Percentiles rank a stretch among this genome's conserved stretches.
phyloP scores from a whole-genome alignment of 2,329 filamentous ascomycete genomes.

The Cladorrhinum sp. region DNA sequence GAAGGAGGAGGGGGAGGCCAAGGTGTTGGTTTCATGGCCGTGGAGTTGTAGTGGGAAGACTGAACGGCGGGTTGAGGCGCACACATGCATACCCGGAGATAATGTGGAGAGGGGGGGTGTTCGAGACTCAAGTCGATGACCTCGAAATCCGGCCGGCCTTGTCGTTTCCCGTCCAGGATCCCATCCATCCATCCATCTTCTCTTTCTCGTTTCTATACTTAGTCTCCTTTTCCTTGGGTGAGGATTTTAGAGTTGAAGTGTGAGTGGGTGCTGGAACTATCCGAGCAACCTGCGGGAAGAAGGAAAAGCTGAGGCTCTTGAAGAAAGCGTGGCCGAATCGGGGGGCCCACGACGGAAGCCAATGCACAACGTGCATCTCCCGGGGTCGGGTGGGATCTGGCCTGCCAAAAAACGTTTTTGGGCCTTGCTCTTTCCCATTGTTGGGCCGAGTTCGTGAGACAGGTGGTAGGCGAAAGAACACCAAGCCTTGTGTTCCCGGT shows the following conservation, averaged over 20 bases:
- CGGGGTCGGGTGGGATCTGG: not conserved
- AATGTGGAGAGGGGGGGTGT: not conserved
- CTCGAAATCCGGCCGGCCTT: not conserved
- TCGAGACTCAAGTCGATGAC: no score
- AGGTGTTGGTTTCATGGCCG: slow-evolving; percentile 13
- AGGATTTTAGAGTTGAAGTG: not conserved
- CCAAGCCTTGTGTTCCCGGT: slow-evolving; percentile 9
- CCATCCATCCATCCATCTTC: not conserved
- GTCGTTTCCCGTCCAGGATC: not conserved
- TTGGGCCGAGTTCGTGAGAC: not conserved
- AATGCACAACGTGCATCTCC: not conserved
- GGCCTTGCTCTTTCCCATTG: not conserved
- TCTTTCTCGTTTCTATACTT: not conserved
- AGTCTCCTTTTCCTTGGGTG: not conserved
- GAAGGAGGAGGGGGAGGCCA: slow-evolving; percentile 1
- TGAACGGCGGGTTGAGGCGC: slow-evolving; percentile 4
- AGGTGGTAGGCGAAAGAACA: slow-evolving; percentile 1
- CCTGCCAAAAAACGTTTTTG: not conserved
- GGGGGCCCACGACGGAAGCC: not conserved
- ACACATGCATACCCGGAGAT: not conserved
- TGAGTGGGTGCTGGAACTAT: not conserved
- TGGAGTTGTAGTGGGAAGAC: not conserved
- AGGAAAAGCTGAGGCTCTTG: not conserved
- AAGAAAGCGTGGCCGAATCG: not conserved
- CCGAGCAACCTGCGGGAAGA: not conserved